phyloP scores from a whole-genome alignment of 2,329 filamentous ascomycete species.

The Neoscytalidium dimidiatum region DNA sequence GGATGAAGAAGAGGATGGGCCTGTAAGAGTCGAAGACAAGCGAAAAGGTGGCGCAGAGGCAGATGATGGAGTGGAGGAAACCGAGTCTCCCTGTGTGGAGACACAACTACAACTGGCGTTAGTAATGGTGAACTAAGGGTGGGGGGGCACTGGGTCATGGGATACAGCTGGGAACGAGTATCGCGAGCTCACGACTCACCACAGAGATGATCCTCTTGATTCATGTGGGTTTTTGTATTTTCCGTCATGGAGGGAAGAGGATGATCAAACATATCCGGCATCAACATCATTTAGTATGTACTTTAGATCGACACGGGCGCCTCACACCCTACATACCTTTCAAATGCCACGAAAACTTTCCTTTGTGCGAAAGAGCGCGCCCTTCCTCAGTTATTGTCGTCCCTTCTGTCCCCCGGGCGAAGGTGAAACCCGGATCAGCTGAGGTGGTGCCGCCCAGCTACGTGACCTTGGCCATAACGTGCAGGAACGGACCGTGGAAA shows the following conservation, averaged over 20 bases:
- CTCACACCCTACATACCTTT: no score
- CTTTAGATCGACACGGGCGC: no score
- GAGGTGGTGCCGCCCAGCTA: no score
- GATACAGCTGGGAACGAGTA: neutral
- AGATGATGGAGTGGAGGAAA: neutral
- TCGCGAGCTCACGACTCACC: neutral
- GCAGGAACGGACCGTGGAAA: no score
- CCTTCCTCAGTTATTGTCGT: no score
- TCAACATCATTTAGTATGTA: no score
- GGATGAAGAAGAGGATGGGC: slow-evolving; percentile 18
- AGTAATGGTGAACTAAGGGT: neutral
- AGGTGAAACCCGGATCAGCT: no score
- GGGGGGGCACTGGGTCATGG: neutral
- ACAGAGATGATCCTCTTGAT: neutral
- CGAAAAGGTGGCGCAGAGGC: neutral
- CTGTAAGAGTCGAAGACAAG: neutral
- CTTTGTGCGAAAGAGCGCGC: no score
- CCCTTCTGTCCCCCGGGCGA: no score
- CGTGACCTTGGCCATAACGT: no score
- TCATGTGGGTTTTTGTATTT: neutral
- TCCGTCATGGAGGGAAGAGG: neutral
- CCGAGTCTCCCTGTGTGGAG: neutral
- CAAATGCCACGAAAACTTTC: no score
- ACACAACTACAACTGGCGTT: neutral
- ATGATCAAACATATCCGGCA: no score